Conservation (phyloP, 768 basidiomycete genomes). For the Mycena filopes region DNA sequence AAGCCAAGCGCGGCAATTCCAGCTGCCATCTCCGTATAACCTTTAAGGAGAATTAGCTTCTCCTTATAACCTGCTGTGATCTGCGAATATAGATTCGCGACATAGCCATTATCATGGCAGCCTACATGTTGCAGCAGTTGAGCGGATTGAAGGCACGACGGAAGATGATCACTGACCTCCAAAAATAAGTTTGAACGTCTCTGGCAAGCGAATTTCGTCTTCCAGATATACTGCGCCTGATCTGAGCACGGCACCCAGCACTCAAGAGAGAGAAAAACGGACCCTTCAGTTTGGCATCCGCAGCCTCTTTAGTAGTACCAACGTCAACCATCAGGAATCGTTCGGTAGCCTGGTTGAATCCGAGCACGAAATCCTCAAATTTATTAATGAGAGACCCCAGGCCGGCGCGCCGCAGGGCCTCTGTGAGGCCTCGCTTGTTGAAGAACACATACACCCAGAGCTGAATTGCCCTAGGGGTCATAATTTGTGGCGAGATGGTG, state of each 20-base stretch:
- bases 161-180: slow-evolving; percentile 54
- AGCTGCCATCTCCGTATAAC: slow-evolving; percentile 70
- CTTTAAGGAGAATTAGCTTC: slow-evolving; percentile 72
- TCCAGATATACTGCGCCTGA: slow-evolving; percentile 59
- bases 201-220: slow-evolving; percentile 69
- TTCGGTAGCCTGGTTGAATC: slow-evolving; percentile 77
- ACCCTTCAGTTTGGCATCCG: slow-evolving; percentile 84
- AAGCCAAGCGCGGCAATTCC: slow-evolving; percentile 67
- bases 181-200: slow-evolving; percentile 74
- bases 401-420: slow-evolving; percentile 59
- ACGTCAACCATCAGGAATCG: slow-evolving; percentile 79
- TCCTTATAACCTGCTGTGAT: slow-evolving; percentile 72
- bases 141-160: slow-evolving; percentile 22
- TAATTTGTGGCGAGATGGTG: slow-evolving; percentile 47
- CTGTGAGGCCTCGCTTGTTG: slow-evolving; percentile 70
- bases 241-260: slow-evolving; percentile 2
- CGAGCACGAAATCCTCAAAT: slow-evolving; percentile 75
- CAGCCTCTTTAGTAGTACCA: slow-evolving; percentile 77
- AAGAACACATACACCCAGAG: slow-evolving; percentile 75
- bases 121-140: slow-evolving; percentile 52
- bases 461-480: slow-evolving; percentile 56
- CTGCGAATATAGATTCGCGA: slow-evolving; percentile 69
- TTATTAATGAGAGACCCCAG: slow-evolving; percentile 48
- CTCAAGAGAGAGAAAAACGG: slow-evolving; percentile 32
- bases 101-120: slow-evolving; percentile 82